Conservation (phyloP, 2,329 filamentous ascomycete genomes). For the Cercospora sp. region DNA sequence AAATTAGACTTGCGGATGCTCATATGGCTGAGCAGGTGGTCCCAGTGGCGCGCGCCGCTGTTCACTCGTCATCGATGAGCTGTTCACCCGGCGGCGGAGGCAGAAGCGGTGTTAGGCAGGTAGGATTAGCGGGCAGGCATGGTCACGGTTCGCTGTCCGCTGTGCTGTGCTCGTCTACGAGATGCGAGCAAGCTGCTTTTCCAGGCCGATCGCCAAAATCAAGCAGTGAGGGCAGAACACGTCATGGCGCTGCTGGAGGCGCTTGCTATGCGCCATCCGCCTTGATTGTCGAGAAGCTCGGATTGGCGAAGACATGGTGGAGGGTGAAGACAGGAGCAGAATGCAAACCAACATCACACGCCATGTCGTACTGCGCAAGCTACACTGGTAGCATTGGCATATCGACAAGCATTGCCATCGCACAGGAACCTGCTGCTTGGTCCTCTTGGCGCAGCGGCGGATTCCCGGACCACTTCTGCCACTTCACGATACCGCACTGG, state of each 20-base stretch:
- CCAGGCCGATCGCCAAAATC: not conserved
- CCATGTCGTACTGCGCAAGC: not conserved
- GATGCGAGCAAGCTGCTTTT: not conserved
- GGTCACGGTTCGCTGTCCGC: not conserved
- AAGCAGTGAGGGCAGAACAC: not conserved
- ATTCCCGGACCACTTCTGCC: not conserved
- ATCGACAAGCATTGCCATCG: not conserved
- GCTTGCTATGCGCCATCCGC: not conserved
- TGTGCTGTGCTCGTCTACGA: not conserved
- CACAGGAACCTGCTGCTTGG: not conserved
- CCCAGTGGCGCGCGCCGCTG: not conserved
- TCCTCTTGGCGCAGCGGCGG: not conserved
- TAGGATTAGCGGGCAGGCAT: not conserved
- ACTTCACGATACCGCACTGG: not conserved
- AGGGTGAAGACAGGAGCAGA: not conserved
- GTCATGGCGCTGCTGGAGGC: not conserved
- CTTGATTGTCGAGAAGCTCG: not conserved
- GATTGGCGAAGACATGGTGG: not conserved
- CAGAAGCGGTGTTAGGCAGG: not conserved
- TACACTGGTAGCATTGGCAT: not conserved
- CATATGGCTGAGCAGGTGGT: constrained; percentile 4
- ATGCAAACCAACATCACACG: not conserved
- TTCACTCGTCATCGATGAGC: constrained; percentile 4
- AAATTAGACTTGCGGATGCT: constrained; percentile 3
- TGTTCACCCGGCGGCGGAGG: not conserved